phyloP scores from a whole-genome alignment of 2,329 filamentous ascomycete species.

The Scedosporium minutisporum region DNA sequence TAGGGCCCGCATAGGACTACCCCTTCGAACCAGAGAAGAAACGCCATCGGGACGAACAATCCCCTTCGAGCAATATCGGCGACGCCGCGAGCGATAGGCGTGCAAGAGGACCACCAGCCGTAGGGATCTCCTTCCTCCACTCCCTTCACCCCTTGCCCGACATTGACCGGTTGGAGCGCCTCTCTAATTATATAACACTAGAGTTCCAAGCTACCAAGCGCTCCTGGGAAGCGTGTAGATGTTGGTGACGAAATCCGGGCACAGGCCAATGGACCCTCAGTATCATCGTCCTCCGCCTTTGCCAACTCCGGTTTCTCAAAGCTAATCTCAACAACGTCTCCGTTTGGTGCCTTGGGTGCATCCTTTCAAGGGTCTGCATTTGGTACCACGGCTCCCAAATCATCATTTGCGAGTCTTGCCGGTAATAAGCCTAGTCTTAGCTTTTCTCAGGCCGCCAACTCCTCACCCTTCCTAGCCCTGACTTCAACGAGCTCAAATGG shows the following conservation, averaged over 20 bases:
- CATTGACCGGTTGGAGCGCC: not conserved
- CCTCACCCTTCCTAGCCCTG: conserved; percentile 40
- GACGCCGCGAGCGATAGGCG: conserved; percentile 28
- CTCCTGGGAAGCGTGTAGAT: not conserved
- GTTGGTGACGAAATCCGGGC: conserved; percentile 8
- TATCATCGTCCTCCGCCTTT: conserved; percentile 51
- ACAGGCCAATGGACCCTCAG: conserved; percentile 23
- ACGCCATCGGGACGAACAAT: conserved; percentile 43
- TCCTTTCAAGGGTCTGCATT: conserved; percentile 39
- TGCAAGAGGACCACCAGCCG: not conserved
- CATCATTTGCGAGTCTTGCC: conserved; percentile 21
- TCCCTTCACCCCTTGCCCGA: too few relatives aligned
- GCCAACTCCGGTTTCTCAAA: conserved; percentile 59
- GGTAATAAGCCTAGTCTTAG: conserved; percentile 31
- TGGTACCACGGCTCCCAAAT: conserved; percentile 26
- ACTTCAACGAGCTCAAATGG: conserved; percentile 27
- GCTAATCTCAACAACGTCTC: conserved; percentile 52
- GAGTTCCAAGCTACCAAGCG: too few relatives aligned
- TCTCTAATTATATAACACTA: not conserved
- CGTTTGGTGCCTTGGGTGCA: conserved; percentile 49
- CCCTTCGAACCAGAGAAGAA: conserved; percentile 53
- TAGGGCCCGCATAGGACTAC: not conserved
- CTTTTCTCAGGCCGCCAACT: conserved; percentile 31
- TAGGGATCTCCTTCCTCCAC: not conserved
- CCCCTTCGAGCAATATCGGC: conserved; percentile 13